Evolutionary conservation across 2,329 filamentous ascomycete genomes (phyloP).

Genomic region (Talaromyces sp.): DNA sequence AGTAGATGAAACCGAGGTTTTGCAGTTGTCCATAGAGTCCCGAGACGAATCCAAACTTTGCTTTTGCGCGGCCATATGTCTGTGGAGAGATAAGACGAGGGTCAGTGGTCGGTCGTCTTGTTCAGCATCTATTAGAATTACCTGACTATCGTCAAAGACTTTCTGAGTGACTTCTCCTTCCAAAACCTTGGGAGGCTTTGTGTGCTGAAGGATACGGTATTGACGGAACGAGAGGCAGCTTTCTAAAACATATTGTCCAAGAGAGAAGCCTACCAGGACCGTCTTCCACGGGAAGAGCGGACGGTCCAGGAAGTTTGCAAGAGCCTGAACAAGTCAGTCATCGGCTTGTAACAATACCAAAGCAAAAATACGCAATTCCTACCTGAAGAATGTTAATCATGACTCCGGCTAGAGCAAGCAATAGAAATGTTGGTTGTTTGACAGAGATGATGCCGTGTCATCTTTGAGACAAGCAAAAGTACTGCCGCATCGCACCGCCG

Average conservation of each 20-base stretch:
- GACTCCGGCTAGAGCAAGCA: not conserved
- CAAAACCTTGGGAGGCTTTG: conserved; percentile 77
- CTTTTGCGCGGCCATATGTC: conserved; percentile 93
- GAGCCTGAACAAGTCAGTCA: conserved; percentile 42
- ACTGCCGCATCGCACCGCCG: not conserved
- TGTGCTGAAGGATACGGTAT: conserved; percentile 77
- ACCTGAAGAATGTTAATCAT: conserved; percentile 6
- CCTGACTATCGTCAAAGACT: conserved; percentile 90
- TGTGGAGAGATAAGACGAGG: conserved; percentile 23
- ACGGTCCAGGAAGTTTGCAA: conserved; percentile 82
- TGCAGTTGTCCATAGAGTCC: conserved; percentile 82
- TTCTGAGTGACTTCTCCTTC: conserved; percentile 82
- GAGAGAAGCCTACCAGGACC: conserved; percentile 87
- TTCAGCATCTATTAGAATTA: conserved; percentile 23
- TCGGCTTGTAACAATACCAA: not conserved
- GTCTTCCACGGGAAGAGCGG: conserved; percentile 96
- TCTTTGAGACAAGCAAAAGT: not conserved
- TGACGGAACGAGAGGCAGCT: conserved; percentile 84
- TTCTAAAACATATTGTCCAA: conserved; percentile 88
- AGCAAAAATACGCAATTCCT: not conserved
- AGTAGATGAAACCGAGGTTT: conserved; percentile 84
- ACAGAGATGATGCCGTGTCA: not conserved
- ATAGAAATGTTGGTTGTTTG: not conserved
- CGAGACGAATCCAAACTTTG: conserved; percentile 76
- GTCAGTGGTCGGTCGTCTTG: not conserved